Evolutionary conservation across 1,139 yeast genomes (phyloP), one percentile per base, ranked within the genome.

Genomic region (Nadsonia starkeyi-henricii): DNA sequence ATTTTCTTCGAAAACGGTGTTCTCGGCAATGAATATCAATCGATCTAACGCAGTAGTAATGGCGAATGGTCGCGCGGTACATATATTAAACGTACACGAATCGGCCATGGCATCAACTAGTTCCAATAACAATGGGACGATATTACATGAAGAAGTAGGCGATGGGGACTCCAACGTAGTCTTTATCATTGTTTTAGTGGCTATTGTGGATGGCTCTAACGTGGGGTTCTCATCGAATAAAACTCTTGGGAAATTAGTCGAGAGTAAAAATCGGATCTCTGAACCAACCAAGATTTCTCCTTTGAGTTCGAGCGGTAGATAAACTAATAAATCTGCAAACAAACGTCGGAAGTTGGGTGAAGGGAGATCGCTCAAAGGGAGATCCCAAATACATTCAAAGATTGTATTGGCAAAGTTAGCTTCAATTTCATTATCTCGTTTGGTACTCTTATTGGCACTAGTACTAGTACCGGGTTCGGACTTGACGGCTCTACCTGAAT

Each of bases 171-270:
- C 17, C n/a, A n/a, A n/a, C 9, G 28, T 23, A 5, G 28, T 23
- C 9, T 23, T 9, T 23, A 23, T 23, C 5, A 9, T 9, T 23
- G 28, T 23, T 5, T 23, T 23, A 5, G 28, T 23, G 28, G 28
- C 9, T 3, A 4, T 33, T 7, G 5, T 13, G 3, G 39, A 33
- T 15, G 17, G 17, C 15, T 33, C 39, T n/a, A n/a, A 33, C 4
- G 5, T 15, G 4, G 58, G 46, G 1, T 50, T 43, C 2, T 52
- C 49, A 13, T 57, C 53, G 20, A 60, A 51, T 1, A 50, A 41
- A 2, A 69, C 64, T n/a, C 54, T 50, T 1, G 77, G 76, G 54
- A 78, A 76, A n/a, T 62, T 62, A 3, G 73, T 64, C 2, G 75
- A 68, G 17, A 69, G 64, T 45, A 79, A 58, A 50, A 78, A 71